phyloP scores from a whole-genome alignment of 2,329 filamentous ascomycete species.

The Orbilia ellipsospora region DNA sequence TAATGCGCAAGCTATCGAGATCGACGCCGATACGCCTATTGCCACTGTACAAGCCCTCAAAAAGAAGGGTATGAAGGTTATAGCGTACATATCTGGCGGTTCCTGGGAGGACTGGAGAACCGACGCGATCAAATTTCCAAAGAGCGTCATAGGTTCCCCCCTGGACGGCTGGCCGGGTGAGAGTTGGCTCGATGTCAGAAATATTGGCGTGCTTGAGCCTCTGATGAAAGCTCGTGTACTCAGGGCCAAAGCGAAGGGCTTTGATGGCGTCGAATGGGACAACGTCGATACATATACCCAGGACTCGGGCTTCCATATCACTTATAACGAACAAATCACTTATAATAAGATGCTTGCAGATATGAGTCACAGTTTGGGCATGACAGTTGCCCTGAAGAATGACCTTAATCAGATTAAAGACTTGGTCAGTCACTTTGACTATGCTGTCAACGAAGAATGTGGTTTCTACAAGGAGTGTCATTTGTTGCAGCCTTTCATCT shows the following conservation, averaged over 20 bases:
- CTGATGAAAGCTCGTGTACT: conserved; percentile 74
- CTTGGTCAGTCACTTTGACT: conserved; percentile 63
- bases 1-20: conserved; percentile 65
- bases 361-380: conserved; percentile 34
- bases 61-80: conserved; percentile 69
- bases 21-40: conserved; percentile 69
- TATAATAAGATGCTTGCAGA: conserved; percentile 50
- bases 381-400: conserved; percentile 51
- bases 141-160: conserved; percentile 69
- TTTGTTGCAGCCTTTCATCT: conserved; percentile 70
- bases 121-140: conserved; percentile 69
- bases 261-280: conserved; percentile 76
- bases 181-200: conserved; percentile 73
- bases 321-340: conserved; percentile 26
- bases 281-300: conserved; percentile 73
- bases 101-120: conserved; percentile 73
- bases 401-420: conserved; percentile 24
- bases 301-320: conserved; percentile 39
- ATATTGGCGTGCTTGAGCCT: conserved; percentile 67
- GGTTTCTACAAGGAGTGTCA: conserved; percentile 71
- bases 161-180: conserved; percentile 75
- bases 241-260: conserved; percentile 71
- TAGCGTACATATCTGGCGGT: conserved; percentile 81
- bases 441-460: conserved; percentile 78
- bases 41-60: conserved; percentile 67